phyloP scores from a whole-genome alignment of 2,329 filamentous ascomycete genomes.

The Anisogramma anomala region DNA sequence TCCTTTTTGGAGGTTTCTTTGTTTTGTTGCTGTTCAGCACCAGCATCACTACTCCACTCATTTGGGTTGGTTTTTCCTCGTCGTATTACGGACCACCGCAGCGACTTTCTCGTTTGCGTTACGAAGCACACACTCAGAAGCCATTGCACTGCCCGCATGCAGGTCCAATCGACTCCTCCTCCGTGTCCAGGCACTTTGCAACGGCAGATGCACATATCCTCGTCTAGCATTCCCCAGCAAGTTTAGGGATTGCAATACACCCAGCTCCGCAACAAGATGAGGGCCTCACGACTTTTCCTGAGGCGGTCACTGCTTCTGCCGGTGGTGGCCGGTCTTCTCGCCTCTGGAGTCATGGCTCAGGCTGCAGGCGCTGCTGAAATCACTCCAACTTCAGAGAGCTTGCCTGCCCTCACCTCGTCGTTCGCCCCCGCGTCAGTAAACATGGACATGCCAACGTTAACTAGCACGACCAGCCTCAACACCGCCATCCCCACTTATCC shows the following conservation, averaged over 20 bases:
- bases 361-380: constrained; percentile 12
- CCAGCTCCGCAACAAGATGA: constrained; percentile 18
- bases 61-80: constrained; percentile 3
- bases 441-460: constrained; percentile 15
- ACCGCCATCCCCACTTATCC: constrained; percentile 48
- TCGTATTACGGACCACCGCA: neutral
- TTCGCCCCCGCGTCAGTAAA: neutral
- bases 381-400: constrained; percentile 3
- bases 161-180: no score
- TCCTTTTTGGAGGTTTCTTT: constrained; percentile 4
- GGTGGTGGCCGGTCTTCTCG: constrained; percentile 19
- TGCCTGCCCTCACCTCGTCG: constrained; percentile 8
- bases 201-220: no score
- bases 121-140: neutral
- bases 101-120: constrained; percentile 1
- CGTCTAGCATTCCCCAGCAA: no score
- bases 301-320: constrained; percentile 25
- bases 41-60: constrained; percentile 2
- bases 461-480: constrained; percentile 17
- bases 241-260: no score
- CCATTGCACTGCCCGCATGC: no score
- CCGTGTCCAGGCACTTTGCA: neutral
- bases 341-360: constrained; percentile 20
- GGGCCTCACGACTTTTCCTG: constrained; percentile 20
- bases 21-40: neutral